Evolutionary conservation across 2,329 filamentous ascomycete genomes (phyloP).

Genomic region (Colletotrichum sp.): DNA sequence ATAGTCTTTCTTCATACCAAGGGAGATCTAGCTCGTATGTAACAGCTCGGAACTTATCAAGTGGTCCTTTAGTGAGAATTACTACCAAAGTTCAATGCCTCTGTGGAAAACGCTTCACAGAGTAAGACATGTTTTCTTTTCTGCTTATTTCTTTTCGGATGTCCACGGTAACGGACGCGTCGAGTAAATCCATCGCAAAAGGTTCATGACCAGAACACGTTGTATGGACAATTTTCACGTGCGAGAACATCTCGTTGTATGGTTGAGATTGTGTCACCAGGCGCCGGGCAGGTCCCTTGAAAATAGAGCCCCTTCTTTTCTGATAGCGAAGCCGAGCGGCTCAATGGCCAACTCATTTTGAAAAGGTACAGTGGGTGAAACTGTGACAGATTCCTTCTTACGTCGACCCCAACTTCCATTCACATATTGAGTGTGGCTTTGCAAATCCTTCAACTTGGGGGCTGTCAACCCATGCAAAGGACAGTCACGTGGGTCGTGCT

Average conservation of each 20-base stretch:
- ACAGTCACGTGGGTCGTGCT: neutral
- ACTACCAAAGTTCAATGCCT: neutral
- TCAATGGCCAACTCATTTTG: neutral
- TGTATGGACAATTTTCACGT: neutral
- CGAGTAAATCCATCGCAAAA: no score
- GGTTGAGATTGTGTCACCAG: neutral
- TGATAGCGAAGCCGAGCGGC: accelerated
- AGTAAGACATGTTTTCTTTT: no score
- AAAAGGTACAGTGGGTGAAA: neutral
- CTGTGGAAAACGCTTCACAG: neutral
- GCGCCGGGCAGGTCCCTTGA: neutral
- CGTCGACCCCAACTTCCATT: neutral
- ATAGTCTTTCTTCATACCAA: neutral
- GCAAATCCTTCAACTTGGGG: neutral
- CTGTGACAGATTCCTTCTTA: neutral
- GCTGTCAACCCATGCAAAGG: neutral
- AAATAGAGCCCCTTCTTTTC: neutral
- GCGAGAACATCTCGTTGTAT: neutral
- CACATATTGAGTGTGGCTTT: neutral
- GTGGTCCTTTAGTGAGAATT: neutral
- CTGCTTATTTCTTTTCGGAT: no score
- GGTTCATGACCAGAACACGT: no score
- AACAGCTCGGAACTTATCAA: neutral
- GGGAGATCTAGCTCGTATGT: neutral
- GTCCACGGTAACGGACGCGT: no score